Percentiles rank a stretch among this genome's conserved stretches.
These are phyloP conservation scores for Cyberlindnera mycetangii DNA, from an alignment of 805 yeast species.

Conservation along the genomic window DNA sequence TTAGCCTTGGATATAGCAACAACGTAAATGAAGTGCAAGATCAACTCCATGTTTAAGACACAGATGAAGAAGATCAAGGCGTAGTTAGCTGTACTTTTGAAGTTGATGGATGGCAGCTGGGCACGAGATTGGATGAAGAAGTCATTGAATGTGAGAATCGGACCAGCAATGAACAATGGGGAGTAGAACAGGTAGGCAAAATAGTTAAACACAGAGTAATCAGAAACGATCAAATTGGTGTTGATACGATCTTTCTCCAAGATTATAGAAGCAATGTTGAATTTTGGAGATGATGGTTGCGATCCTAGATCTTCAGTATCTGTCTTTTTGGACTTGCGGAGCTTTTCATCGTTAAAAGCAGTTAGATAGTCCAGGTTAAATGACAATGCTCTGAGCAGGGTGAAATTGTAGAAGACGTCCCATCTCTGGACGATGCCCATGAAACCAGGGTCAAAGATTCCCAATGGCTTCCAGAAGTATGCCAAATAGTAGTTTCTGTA, in stretches of 20 bases:
- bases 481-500: slow-evolving; percentile 55
- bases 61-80: slow-evolving; percentile 69
- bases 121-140: slow-evolving; percentile 80
- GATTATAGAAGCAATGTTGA: slow-evolving; percentile 3
- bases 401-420: slow-evolving; percentile 95
- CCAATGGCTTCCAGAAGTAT: slow-evolving; percentile 37
- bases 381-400: slow-evolving; percentile 78
- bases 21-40: slow-evolving; percentile 85
- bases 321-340: slow-evolving; percentile 18
- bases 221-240: slow-evolving; percentile 57
- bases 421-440: slow-evolving; percentile 83
- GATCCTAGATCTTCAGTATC: slow-evolving; percentile 26
- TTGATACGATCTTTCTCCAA: slow-evolving; percentile 57
- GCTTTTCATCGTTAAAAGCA: slow-evolving; percentile 28
- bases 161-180: slow-evolving; percentile 94
- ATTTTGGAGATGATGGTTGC: slow-evolving; percentile 20
- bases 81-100: slow-evolving; percentile 53
- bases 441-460: slow-evolving; percentile 55
- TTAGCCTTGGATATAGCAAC: slow-evolving; percentile 87
- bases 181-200: slow-evolving; percentile 77
- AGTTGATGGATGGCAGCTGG: slow-evolving; percentile 54
- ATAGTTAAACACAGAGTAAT: slow-evolving; percentile 64
- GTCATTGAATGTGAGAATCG: slow-evolving; percentile 90
- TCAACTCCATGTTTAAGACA: slow-evolving; percentile 81
- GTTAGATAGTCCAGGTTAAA: slow-evolving; percentile 74